A percentile compares a stretch with the other conserved stretches of the same genome.
phyloP scores from a whole-genome alignment of 305 asterid genomes.

The Fraxinus angustifolia region DNA sequence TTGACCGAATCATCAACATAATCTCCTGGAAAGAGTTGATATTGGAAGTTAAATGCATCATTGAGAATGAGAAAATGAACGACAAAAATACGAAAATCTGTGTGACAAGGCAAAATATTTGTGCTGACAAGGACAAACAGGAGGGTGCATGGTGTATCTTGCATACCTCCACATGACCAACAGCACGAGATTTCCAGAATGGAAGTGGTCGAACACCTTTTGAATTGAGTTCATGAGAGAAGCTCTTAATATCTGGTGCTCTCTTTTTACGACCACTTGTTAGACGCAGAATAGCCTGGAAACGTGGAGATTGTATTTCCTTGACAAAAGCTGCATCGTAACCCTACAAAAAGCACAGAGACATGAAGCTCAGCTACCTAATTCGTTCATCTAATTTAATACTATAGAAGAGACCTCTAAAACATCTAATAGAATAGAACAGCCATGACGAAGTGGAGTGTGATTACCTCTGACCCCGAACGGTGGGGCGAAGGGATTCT shows the following conservation, averaged over 20 bases:
- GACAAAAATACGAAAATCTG: constrained; percentile 18
- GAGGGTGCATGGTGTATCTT: constrained; percentile 38
- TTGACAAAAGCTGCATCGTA: constrained; percentile 61
- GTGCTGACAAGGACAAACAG: constrained; percentile 34
- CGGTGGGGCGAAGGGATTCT: constrained; percentile 48
- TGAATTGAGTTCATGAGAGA: constrained; percentile 95
- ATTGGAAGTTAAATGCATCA: constrained; percentile 19
- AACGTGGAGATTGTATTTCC: constrained; percentile 98
- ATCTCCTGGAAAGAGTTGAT: constrained; percentile 57
- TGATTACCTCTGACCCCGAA: constrained; percentile 63
- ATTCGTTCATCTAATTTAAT: constrained; percentile 13
- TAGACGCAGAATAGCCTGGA: constrained; percentile 83
- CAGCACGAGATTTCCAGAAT: constrained; percentile 91
- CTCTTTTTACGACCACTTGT: constrained; percentile 78
- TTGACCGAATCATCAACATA: constrained; percentile 67
- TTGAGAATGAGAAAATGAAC: constrained; percentile 8
- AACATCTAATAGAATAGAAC: constrained; percentile 8
- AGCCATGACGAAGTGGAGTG: constrained; percentile 9
- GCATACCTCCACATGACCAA: constrained; percentile 85
- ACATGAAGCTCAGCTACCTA: constrained; percentile 30
- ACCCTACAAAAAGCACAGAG: constrained; percentile 51
- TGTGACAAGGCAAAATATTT: neutral
- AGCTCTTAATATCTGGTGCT: constrained; percentile 75
- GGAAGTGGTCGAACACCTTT: constrained; percentile 95
- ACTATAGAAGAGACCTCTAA: constrained; percentile 11